phyloP scores from a whole-genome alignment of 2,329 filamentous ascomycete species.

The Davidsoniella virescens region DNA sequence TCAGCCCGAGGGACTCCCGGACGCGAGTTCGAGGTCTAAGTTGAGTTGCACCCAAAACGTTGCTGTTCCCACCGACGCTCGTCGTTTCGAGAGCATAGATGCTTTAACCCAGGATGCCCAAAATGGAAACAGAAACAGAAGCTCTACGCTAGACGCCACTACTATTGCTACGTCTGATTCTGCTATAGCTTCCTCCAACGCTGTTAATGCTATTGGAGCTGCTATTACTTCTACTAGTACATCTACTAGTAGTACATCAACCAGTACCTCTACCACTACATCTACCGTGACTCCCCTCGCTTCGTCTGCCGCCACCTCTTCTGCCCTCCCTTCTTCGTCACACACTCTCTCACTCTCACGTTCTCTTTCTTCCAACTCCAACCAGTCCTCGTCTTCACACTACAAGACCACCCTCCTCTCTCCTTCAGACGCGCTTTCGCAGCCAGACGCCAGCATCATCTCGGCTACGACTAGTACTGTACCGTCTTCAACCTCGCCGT shows the following conservation, averaged over 20 bases:
- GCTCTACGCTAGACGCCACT: background rate
- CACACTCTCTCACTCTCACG: background rate
- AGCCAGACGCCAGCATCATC: background rate
- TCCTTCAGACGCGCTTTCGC: background rate
- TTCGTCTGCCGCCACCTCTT: background rate
- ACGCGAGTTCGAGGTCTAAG: slow-evolving; percentile 4
- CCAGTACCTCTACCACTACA: background rate
- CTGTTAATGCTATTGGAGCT: slow-evolving; percentile 1
- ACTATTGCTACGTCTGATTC: background rate
- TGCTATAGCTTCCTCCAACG: slow-evolving; percentile 1
- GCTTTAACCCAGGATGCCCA: slow-evolving; percentile 5
- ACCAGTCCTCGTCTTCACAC: background rate
- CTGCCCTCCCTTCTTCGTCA: background rate
- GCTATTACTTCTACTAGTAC: background rate
- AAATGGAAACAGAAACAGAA: background rate
- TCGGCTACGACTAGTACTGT: background rate
- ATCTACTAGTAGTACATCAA: background rate
- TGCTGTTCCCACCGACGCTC: background rate
- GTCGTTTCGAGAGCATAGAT: slow-evolving; percentile 10
- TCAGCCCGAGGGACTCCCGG: slow-evolving; percentile 10
- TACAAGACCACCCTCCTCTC: background rate
- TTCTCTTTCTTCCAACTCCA: background rate
- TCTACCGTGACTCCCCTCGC: background rate
- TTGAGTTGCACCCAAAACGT: slow-evolving; percentile 8
- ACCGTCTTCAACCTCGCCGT: background rate